These are phyloP conservation scores for Secale cereale DNA, from an alignment of 176 grass and related monocot species.

Conservation along the genomic window DNA sequence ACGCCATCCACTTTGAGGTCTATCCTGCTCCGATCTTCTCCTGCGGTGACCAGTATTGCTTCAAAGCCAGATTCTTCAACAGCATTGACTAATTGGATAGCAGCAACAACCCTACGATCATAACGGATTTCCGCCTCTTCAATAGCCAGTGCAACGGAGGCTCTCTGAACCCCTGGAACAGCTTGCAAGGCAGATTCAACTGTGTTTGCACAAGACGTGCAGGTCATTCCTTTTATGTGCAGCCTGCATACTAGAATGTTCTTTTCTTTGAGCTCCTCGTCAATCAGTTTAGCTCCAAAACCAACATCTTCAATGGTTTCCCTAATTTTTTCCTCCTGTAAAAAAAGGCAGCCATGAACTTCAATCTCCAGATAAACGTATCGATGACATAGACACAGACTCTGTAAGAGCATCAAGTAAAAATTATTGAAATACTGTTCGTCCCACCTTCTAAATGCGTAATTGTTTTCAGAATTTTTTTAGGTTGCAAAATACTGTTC, in stretches of 20 bases:
- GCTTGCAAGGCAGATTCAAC: conserved; percentile 70
- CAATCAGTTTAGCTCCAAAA: conserved; percentile 62
- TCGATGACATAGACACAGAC: not conserved
- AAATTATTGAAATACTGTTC: not conserved
- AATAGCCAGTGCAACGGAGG: conserved; percentile 75
- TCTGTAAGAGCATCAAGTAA: not conserved
- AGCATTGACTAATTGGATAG: conserved; percentile 46
- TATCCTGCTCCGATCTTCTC: conserved; percentile 80
- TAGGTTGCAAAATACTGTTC: not conserved
- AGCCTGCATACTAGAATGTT: conserved; percentile 67
- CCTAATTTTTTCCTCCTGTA: conserved; percentile 71
- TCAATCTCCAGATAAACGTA: conserved; percentile 14
- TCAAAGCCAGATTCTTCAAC: conserved; percentile 79
- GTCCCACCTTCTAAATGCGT: not conserved
- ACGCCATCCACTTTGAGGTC: conserved; percentile 71
- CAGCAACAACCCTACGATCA: conserved; percentile 49
- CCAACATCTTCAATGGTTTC: conserved; percentile 90
- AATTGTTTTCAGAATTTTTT: no score
- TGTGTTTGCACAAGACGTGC: conserved; percentile 72
- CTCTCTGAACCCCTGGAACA: conserved; percentile 73
- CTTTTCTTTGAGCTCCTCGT: conserved; percentile 77
- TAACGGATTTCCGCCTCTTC: conserved; percentile 90
- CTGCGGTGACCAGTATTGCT: conserved; percentile 64
- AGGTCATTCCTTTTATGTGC: conserved; percentile 93
- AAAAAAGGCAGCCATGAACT: conserved; percentile 32